Evolutionary conservation across 148 eudicot genomes (phyloP).

Genomic region (Amaranthus cruentus): DNA sequence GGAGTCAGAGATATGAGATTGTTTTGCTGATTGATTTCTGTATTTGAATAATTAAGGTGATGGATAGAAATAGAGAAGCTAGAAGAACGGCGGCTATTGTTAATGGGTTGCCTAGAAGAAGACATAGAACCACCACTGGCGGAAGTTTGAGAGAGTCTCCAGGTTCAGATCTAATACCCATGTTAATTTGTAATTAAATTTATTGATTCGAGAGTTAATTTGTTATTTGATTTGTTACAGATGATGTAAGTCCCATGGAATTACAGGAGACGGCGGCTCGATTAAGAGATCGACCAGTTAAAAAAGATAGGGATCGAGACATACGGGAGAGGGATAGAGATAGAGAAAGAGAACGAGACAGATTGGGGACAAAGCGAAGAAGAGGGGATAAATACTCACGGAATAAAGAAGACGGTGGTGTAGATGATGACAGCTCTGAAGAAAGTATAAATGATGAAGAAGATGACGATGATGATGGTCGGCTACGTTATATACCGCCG

Average conservation of each 20-base stretch:
- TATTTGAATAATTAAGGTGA: constrained; percentile 16
- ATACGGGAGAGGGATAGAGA: constrained; percentile 9
- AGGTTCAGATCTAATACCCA: constrained; percentile 32
- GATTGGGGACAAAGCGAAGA: constrained; percentile 52
- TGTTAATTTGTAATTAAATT: not conserved
- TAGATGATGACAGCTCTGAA: constrained; percentile 59
- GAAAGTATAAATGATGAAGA: constrained; percentile 76
- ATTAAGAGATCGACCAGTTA: constrained; percentile 50
- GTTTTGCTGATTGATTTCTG: not conserved
- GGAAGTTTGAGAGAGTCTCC: constrained; percentile 63
- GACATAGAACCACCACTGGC: constrained; percentile 44
- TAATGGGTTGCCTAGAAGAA: constrained; percentile 56
- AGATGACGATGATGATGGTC: constrained; percentile 56
- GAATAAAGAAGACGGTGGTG: constrained; percentile 37
- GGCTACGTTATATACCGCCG: constrained; percentile 41
- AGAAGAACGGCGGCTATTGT: constrained; percentile 48
- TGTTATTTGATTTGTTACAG: constrained; percentile 35
- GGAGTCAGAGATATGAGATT: constrained; percentile 6
- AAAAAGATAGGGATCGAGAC: constrained; percentile 54
- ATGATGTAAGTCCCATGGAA: constrained; percentile 60
- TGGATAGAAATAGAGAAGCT: constrained; percentile 83
- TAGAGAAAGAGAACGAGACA: constrained; percentile 36
- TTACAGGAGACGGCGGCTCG: constrained; percentile 51
- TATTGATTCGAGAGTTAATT: not conserved
- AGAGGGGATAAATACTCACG: constrained; percentile 47